Percentiles rank a stretch among this genome's conserved stretches.
These are phyloP conservation scores for Starmera caribaea DNA, from an alignment of 805 yeast species.

Conservation along the genomic window DNA sequence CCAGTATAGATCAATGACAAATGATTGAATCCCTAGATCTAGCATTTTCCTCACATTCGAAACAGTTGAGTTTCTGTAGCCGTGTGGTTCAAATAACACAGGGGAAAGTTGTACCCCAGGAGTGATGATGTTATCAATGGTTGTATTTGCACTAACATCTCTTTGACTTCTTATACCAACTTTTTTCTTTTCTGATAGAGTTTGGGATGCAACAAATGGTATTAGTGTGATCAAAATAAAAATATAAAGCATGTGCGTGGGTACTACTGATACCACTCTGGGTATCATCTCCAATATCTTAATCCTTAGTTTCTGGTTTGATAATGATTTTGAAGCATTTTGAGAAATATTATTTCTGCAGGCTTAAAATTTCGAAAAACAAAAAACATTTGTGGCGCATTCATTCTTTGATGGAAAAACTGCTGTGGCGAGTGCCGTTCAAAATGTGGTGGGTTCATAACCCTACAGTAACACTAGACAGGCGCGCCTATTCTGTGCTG, in stretches of 20 bases:
- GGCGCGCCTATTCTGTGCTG: too few species aligned
- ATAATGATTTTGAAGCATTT: too few species aligned
- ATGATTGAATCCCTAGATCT: slow-evolving; percentile 33
- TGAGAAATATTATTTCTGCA: too few species aligned
- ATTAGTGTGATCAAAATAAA: too few species aligned
- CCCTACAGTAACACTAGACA: too few species aligned
- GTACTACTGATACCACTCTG: too few species aligned
- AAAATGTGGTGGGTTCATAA: too few species aligned
- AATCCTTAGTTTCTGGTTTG: too few species aligned
- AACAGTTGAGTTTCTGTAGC: slow-evolving; percentile 25
- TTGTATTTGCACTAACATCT: slow-evolving; percentile 30
- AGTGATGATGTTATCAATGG: slow-evolving; percentile 29
- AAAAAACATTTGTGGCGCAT: background rate
- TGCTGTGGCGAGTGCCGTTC: too few species aligned
- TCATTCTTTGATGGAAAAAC: background rate
- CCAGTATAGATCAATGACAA: slow-evolving; percentile 49
- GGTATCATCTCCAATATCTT: too few species aligned
- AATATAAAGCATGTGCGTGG: too few species aligned
- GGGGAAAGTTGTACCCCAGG: slow-evolving; percentile 29
- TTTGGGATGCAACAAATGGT: too few species aligned
- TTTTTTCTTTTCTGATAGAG: slow-evolving; percentile 19
- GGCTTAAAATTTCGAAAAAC: background rate
- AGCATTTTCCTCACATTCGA: slow-evolving; percentile 23
- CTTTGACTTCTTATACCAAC: slow-evolving; percentile 36
- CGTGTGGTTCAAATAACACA: slow-evolving; percentile 21